Percentiles rank a stretch among this genome's conserved stretches.
phyloP scores from a whole-genome alignment of 2,329 filamentous ascomycete genomes.

The Penicillium sp. region DNA sequence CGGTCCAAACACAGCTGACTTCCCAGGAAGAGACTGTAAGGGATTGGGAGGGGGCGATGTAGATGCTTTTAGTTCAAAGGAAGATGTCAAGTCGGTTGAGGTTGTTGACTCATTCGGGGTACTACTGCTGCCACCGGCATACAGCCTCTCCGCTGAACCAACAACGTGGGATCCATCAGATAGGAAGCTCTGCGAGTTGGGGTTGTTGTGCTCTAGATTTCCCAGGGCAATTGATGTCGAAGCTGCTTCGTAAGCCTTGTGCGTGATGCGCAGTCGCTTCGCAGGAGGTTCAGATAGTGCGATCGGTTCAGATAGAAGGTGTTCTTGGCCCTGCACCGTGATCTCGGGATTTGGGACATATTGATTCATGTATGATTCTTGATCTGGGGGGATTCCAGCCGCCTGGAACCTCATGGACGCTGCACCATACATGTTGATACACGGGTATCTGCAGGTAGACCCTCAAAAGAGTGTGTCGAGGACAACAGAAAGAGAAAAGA shows the following conservation, averaged over 20 bases:
- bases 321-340: background rate
- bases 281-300: conserved; percentile 16
- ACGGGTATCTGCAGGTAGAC: conserved; percentile 8
- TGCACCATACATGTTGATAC: conserved; percentile 28
- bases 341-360: conserved; percentile 7
- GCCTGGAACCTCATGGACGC: conserved; percentile 21
- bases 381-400: conserved; percentile 10
- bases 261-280: conserved; percentile 22
- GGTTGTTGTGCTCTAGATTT: background rate
- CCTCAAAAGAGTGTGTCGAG: background rate
- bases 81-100: conserved; percentile 28
- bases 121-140: conserved; percentile 21
- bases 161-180: conserved; percentile 5
- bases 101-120: conserved; percentile 31
- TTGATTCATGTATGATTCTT: conserved; percentile 19
- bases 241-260: conserved; percentile 4
- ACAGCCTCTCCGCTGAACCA: conserved; percentile 5
- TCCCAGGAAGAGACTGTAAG: conserved; percentile 14
- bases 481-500: background rate
- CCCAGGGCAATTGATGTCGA: conserved; percentile 5
- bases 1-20: conserved; percentile 17
- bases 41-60: conserved; percentile 27
- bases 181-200: background rate
- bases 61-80: conserved; percentile 27
- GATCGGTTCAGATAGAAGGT: background rate